A percentile compares a stretch with the other conserved stretches of the same genome.
These are phyloP conservation scores for Clarireedia hainanense DNA, from an alignment of 2,329 filamentous ascomycete genomes.

Conservation along the genomic window DNA sequence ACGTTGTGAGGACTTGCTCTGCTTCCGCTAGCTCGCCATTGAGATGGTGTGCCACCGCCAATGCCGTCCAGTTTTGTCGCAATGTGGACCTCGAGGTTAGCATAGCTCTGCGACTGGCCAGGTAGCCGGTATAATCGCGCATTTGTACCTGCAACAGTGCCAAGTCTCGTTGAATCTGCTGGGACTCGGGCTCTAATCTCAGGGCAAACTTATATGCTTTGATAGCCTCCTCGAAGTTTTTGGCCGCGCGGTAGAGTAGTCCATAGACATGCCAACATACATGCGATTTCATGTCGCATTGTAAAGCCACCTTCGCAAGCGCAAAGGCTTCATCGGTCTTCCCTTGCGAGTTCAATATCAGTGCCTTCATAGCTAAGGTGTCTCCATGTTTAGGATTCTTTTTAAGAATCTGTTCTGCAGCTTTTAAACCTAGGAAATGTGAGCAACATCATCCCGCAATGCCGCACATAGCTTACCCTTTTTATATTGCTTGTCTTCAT, in stretches of 20 bases:
- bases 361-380: slow-evolving; percentile 96
- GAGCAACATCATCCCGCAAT: slow-evolving; percentile 10
- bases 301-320: slow-evolving; percentile 84
- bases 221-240: slow-evolving; percentile 98
- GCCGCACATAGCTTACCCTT: slow-evolving; percentile 43
- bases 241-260: slow-evolving; percentile 81
- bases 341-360: slow-evolving; percentile 89
- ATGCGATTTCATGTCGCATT: slow-evolving; percentile 97
- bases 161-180: slow-evolving; percentile 88
- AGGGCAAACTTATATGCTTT: slow-evolving; percentile 98
- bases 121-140: slow-evolving; percentile 89
- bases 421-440: slow-evolving; percentile 62
- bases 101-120: slow-evolving; percentile 83
- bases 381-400: slow-evolving; percentile 96
- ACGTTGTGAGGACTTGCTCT: slow-evolving; percentile 84
- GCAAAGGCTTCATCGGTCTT: slow-evolving; percentile 92
- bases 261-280: slow-evolving; percentile 99
- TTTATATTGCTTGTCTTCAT: slow-evolving; percentile 99
- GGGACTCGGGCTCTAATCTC: slow-evolving; percentile 84
- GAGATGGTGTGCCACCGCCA: slow-evolving; percentile 88
- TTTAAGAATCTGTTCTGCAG: slow-evolving; percentile 90
- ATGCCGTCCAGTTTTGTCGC: slow-evolving; percentile 94
- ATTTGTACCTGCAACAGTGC: slow-evolving; percentile 93
- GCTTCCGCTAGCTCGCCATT: slow-evolving; percentile 78
- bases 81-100: slow-evolving; percentile 73